Evolutionary conservation across 2,329 filamentous ascomycete genomes (phyloP), one percentile per base, ranked within the genome.

Genomic region (Penicillium sp.): DNA sequence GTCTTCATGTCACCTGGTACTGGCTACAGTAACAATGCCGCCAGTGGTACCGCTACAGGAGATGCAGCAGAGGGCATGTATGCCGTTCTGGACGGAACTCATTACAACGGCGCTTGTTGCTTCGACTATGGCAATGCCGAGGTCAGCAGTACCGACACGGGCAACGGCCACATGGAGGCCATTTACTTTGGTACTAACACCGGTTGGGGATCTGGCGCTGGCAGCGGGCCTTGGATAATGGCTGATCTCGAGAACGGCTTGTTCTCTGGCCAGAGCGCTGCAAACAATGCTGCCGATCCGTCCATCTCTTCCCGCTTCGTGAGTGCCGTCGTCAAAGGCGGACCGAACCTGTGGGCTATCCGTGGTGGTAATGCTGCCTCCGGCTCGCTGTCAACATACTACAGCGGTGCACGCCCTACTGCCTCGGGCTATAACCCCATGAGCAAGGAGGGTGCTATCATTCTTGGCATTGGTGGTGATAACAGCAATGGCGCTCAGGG

Each of bases 381-480:
- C 0, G 83, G 82, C 14, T 67, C 72, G 3, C 66, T 88, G 14
- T 79, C 81, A 2, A 87, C 85, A 0, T 87, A 79, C 71, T 88
- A 83, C 65, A 81, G 70, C 55, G 85, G 86, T 5, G 72, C 62
- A 1, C 81, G 85, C 3, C 85, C 85, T 4, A 75, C 32, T n/a
- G 62, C 39, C 3, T 57, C 66, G 13, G 84, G 83, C 9, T 87
- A 87, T 71, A 81, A 85, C 66, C 71, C 81, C 0, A 88, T 88
- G 86, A 75, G 63, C 59, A 86, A 87, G 60, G 85, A 88, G 64
- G 85, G 85, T 11, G 81, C 85, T 52, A 85, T 88, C 43, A 79
- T 88, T 54, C 82, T 88, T n/a, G 85, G 86, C n/a, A 86, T 87
- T 50, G 86, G 86, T n/a, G 86, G 86, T 7, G 86, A 88, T 61